phyloP scores from a whole-genome alignment of 1,284 basidiomycete species.

The Golubevia sp. region DNA sequence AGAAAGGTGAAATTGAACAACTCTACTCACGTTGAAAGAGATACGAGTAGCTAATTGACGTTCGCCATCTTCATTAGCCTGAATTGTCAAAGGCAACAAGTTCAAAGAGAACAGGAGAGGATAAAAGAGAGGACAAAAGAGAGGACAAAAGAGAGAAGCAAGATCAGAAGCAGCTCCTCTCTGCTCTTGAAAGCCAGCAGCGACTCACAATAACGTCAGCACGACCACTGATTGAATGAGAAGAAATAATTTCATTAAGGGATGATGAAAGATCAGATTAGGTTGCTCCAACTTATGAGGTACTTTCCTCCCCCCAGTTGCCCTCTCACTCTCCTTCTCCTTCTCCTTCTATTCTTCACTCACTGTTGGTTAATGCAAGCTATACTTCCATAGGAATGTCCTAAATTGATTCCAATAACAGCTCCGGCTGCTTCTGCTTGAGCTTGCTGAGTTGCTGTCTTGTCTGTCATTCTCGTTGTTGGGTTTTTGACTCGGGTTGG shows the following conservation, averaged over 20 bases:
- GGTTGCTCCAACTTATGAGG: too few species aligned
- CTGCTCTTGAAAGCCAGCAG: neutral
- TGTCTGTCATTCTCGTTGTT: constrained; percentile 6
- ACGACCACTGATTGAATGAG: constrained; percentile 27
- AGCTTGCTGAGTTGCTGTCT: neutral
- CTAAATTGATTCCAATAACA: constrained; percentile 91
- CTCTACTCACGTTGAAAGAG: constrained; percentile 85
- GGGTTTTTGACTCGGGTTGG: too few species aligned
- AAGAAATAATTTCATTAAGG: neutral
- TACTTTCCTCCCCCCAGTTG: constrained; percentile 2
- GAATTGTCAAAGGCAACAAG: neutral
- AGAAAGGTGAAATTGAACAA: constrained; percentile 67
- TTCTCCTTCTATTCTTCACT: constrained; percentile 17
- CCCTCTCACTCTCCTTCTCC: neutral
- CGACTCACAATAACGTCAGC: constrained; percentile 37
- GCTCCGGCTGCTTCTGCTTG: constrained; percentile 25
- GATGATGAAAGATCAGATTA: too few species aligned
- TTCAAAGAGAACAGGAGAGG: neutral
- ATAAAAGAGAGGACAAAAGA: neutral
- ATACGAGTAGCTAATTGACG: constrained; percentile 95
- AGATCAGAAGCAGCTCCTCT: neutral
- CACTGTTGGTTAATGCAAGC: constrained; percentile 90
- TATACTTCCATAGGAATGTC: constrained; percentile 92
- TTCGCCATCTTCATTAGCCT: constrained; percentile 98
- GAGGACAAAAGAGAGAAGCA: neutral